Evolutionary conservation across 192 early-diverging fungal genomes (phyloP), one percentile per base, ranked within the genome.

Genomic region (Rhizoclosmatium globosum): DNA sequence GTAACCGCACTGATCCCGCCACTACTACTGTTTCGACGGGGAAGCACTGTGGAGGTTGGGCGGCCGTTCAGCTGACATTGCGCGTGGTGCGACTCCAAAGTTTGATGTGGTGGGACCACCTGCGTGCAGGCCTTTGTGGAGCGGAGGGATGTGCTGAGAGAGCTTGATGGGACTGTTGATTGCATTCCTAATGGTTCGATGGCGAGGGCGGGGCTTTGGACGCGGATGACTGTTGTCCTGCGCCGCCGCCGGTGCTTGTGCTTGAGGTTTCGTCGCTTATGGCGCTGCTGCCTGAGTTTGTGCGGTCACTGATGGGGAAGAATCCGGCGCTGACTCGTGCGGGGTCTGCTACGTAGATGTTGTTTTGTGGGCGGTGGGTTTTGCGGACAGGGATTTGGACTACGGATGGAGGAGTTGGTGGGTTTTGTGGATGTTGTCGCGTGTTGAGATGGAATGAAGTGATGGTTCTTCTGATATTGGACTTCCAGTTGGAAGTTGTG

Each of bases 251-350:
- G 31, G 31, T 31, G 31, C 31, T 31, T 31, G 31, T 31, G 31
- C 31, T 31, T 31, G 31, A 31, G 31, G 31, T 31, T 31, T 31
- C 31, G 31, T 31, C 31, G 31, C 31, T 31, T 31, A 31, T 31
- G 31, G 31, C 31, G 31, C 31, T 31, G 31, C 31, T 31, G 31
- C 31, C 31, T 31, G 11, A 39, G 31, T 38, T 64, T 41, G 60
- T 62, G 9, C 60, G 60, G 21, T 62, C 50, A 19, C 70, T 59
- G 47, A n/a, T 59, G 13, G 77, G 77, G 44, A 78, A 78, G 31
- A 78, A 78, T 42, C 77, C 77, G 45, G 68, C 71, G 57, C 56
- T 61, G 13, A 78, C 77, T 13, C 68, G 46, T 42, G 66, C 68
- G 1, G 77, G 77, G 17, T 78, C 57, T 19, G n/a, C 67, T 45